A percentile compares a stretch with the other conserved stretches of the same genome.
These are phyloP conservation scores for Calvatia gigantea DNA, from an alignment of 768 basidiomycete genomes.

Conservation along the genomic window DNA sequence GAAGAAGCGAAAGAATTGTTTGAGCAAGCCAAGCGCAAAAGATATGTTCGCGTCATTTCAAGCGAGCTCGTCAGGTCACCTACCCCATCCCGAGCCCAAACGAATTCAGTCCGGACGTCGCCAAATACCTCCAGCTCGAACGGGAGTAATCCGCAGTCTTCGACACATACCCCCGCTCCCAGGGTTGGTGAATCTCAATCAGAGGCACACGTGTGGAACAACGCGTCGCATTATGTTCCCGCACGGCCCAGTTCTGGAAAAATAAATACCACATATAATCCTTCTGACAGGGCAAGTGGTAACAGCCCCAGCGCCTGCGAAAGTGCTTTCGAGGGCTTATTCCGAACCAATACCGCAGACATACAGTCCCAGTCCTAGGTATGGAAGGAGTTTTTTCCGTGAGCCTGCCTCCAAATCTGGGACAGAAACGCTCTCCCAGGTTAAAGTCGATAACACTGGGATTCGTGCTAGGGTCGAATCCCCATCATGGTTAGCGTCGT, in stretches of 20 bases:
- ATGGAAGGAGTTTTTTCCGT: neutral
- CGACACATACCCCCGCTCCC: neutral
- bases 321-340: neutral
- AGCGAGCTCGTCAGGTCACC: neutral
- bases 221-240: constrained; percentile 1
- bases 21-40: constrained; percentile 22
- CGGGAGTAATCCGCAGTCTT: neutral
- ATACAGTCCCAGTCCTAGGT: neutral
- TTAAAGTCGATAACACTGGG: neutral
- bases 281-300: neutral
- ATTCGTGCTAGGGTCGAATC: constrained; percentile 26
- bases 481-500: constrained; percentile 25
- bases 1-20: constrained; percentile 37
- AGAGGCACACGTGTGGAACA: neutral
- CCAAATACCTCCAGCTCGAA: neutral
- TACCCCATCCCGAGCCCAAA: neutral
- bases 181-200: constrained; percentile 3
- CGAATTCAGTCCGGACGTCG: neutral
- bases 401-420: neutral
- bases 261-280: neutral
- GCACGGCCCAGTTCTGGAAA: neutral
- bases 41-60: constrained; percentile 26
- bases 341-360: constrained; percentile 2
- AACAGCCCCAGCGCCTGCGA: neutral
- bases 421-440: neutral